Evolutionary conservation across 345 rosid genomes (phyloP), one percentile per base, ranked within the genome.

Genomic region (Durio zibethinus): DNA sequence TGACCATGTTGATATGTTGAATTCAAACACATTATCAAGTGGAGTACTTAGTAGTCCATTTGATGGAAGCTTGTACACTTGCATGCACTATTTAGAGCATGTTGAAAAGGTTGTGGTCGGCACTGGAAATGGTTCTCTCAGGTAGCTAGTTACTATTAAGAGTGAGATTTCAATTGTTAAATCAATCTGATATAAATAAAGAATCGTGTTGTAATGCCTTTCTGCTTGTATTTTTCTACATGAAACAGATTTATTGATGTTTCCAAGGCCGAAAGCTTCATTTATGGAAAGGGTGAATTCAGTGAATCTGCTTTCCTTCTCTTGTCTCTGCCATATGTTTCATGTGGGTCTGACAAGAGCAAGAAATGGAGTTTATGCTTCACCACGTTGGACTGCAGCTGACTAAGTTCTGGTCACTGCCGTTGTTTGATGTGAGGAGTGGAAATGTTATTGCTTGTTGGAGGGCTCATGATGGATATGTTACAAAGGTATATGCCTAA

Each of bases 401-500:
- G 97, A 72, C 79, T 88, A 78, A 90, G 98, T 84, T 94, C 97
- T 78, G 98, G 98, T 79, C 89, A 91, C 75, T 92, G 97, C 78
- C 85, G 76, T 75, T 94, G 80, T 92, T 92, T 87, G 98, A 94
- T 81, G 74, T 83, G 35, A 90, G 98, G 77, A 88, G 90, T 68
- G 89, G 93, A 82, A 83, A 85, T 74, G 80, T 90, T 59, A 72
- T 91, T 85, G 88, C 92, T 72, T 88, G 89, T 70, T 94, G 98
- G 97, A 88, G 86, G 84, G 97, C 93, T 86, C 98, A 94, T 66
- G 94, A 91, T 74, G 97, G 94, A 84, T 94, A 90, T 61, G 87
- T 94, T 73, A 94, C 94, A 40, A 89, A 91, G 97, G 97, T 91
- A 83, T 10, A 31, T 56, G 36, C 27, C 64, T 31, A 74, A 68